Evolutionary conservation across 768 basidiomycete species (phyloP).

Genomic region (Tylopilus cervinicoccineus): DNA sequence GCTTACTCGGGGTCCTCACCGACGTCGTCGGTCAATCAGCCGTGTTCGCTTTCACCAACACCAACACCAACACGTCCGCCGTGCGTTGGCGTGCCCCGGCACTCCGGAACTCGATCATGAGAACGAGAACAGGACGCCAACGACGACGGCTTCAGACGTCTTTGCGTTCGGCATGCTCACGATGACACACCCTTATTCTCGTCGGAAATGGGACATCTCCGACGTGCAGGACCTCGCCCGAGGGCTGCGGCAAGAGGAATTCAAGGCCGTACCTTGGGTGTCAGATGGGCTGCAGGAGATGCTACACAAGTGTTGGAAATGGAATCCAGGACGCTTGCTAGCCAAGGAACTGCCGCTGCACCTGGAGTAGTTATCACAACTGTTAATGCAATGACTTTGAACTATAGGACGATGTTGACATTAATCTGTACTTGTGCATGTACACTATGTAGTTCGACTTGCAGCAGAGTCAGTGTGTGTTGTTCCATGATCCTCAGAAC

Average conservation of each 20-base stretch:
- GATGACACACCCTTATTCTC: conserved; percentile 45
- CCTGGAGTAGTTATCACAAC: conserved; percentile 12
- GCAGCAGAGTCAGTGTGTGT: too few relatives aligned
- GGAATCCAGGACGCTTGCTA: conserved; percentile 36
- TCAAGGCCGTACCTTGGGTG: conserved; percentile 34
- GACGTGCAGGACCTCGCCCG: conserved; percentile 45
- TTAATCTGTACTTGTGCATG: neutral
- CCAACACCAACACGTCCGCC: conserved; percentile 42
- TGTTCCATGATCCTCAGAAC: conserved; percentile 10
- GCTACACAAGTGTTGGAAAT: conserved; percentile 46
- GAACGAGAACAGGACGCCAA: conserved; percentile 39
- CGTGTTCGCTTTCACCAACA: conserved; percentile 43
- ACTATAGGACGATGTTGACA: neutral
- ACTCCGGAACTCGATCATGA: too few relatives aligned
- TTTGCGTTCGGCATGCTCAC: conserved; percentile 64
- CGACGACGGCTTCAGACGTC: conserved; percentile 47
- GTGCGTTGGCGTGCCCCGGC: conserved; percentile 64
- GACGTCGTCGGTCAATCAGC: conserved; percentile 50
- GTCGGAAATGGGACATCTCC: conserved; percentile 45
- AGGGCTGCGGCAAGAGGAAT: conserved; percentile 37
- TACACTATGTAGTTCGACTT: neutral
- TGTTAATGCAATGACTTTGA: neutral
- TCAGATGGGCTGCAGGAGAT: conserved; percentile 46
- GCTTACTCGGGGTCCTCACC: conserved; percentile 56
- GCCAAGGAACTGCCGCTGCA: conserved; percentile 34